phyloP scores from a whole-genome alignment of 768 basidiomycete species.

The Neoboletus brunneissimus region DNA sequence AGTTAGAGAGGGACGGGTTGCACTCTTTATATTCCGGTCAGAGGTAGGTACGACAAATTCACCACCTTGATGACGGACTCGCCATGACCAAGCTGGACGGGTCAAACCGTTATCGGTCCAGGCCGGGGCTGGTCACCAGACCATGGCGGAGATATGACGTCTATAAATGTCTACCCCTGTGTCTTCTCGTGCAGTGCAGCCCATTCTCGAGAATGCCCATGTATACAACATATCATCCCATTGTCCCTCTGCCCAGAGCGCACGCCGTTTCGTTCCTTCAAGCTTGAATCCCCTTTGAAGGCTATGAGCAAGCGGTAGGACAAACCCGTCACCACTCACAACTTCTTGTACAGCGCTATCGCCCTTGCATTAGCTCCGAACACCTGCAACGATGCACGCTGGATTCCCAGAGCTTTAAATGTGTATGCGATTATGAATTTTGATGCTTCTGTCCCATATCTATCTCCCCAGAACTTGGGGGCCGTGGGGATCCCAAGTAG shows the following conservation, averaged over 20 bases:
- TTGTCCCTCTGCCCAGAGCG: constrained; percentile 29
- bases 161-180: too few relatives aligned
- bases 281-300: constrained; percentile 31
- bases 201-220: constrained; percentile 24
- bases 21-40: neutral
- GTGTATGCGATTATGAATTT: constrained; percentile 35
- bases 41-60: too few relatives aligned
- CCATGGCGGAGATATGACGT: neutral
- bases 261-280: constrained; percentile 33
- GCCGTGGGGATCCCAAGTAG: constrained; percentile 21
- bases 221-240: constrained; percentile 33
- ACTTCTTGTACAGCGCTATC: constrained; percentile 28
- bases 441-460: constrained; percentile 36
- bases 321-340: constrained; percentile 20
- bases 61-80: too few relatives aligned
- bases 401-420: constrained; percentile 26
- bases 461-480: constrained; percentile 30
- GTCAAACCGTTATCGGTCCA: too few relatives aligned
- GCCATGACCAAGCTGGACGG: too few relatives aligned
- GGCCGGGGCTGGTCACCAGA: too few relatives aligned
- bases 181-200: neutral
- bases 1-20: neutral
- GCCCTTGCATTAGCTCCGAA: constrained; percentile 18
- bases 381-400: constrained; percentile 30
- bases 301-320: neutral